Evolutionary conservation across 106 monocot genomes (phyloP), one percentile per base, ranked within the genome.

Genomic region (Apostasia ramifera): DNA sequence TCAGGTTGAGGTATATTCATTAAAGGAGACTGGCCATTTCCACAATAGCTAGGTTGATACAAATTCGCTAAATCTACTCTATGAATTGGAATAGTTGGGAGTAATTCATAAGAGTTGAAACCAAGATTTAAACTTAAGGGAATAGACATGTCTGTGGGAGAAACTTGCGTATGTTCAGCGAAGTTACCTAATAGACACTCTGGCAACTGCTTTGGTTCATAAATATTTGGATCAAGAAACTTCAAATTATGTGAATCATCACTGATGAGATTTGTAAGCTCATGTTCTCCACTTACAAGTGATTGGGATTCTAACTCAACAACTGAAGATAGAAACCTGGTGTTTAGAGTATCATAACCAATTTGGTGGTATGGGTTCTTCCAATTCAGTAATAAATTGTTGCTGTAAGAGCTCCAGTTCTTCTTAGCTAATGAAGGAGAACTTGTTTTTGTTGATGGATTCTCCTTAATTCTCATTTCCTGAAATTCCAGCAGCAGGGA

Each of bases 391-490:
- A 73, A 64, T 14, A 52, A 51, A 68, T 13, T 68, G 5, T 44
- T 12, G 45, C 59, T 59, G 8, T 45, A 50, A 57, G 74, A 66
- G 66, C 10, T 58, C 4, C 58, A 6, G 53, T 40, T 56, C 49
- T 47, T 47, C 65, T 37, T 47, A 66, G 7, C 44, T 43, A 51
- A 39, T 54, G 73, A 37, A 66, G 49, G 40, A 59, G 53, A 57
- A 41, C 6, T 41, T 67, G 41, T 40, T 68, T 68, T 52, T 43
- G 75, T 13, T 41, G 42, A 26, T 41, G 39, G 58, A 41, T 13
- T 68, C n/a, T 68, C 75, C 6, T 68, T 60, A 59, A 75, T 66
- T 42, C 60, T 68, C 75, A 75, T 10, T 52, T 60, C 67, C 50
- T 75, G 67, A 42, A 75, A 50, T 59, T 58, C 66, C 40, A 26